Evolutionary conservation across 768 basidiomycete genomes (phyloP).

Genomic region (Gyrodon lividus): DNA sequence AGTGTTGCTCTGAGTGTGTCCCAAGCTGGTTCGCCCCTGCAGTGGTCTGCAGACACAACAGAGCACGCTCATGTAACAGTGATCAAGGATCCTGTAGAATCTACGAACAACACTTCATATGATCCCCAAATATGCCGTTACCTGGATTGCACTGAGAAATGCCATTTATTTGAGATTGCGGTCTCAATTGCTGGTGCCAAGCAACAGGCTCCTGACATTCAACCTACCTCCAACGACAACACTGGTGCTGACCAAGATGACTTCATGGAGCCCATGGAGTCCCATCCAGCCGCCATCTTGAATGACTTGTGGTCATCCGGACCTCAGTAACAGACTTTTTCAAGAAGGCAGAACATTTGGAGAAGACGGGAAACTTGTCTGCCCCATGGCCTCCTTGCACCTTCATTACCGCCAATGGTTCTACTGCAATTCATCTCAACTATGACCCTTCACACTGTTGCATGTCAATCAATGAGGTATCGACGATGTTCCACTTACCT

Average conservation of each 20-base stretch:
- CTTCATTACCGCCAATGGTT: not conserved
- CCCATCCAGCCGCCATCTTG: no score
- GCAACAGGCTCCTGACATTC: no score
- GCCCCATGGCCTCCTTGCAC: not conserved
- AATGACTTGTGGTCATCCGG: no score
- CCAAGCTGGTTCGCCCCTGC: slow-evolving; percentile 27
- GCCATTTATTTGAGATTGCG: slow-evolving; percentile 21
- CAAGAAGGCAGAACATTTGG: no score
- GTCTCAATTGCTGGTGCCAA: no score
- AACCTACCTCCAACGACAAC: not conserved
- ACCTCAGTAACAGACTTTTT: not conserved
- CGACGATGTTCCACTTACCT: not conserved
- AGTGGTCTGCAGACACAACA: slow-evolving; percentile 37
- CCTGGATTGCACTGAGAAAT: slow-evolving; percentile 34
- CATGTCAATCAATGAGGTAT: not conserved
- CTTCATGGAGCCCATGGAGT: no score
- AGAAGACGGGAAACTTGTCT: no score
- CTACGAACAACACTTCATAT: slow-evolving; percentile 34
- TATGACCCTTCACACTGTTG: not conserved
- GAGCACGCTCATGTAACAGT: slow-evolving; percentile 33
- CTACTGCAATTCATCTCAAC: not conserved
- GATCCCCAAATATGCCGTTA: slow-evolving; percentile 35
- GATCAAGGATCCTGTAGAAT: slow-evolving; percentile 31
- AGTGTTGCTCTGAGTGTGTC: slow-evolving; percentile 31
- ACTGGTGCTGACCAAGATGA: no score